Base-by-base conservation (phyloP, 2,329 filamentous ascomycete genomes). In the Neopestalotiopsis sp. region DNA sequence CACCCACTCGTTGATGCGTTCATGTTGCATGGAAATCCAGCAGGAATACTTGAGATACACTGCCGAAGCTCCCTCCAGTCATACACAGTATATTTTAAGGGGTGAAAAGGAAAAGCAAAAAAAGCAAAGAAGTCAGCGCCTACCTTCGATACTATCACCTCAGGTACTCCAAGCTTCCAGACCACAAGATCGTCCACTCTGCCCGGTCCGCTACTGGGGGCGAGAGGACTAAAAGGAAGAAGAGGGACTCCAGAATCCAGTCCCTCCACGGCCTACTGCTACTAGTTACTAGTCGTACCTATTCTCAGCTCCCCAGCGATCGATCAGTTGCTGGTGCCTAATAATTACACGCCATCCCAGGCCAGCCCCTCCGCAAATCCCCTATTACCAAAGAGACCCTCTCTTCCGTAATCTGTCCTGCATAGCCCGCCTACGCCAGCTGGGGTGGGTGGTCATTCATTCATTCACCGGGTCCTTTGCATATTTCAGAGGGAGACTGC, bases 401-500 rank as follows among this genome's bases (percentile, higher is more conserved):
- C 45, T 52, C 45, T 52, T 52, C 45, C 45, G 45, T 52, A 52
- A 52, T 52, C 45, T 52, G 45, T 17, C 45, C 17, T 52, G 45
- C 45, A 52, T 52, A 52, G 45, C 45, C 45, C 45, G 45, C 45
- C 45, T n/a, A 17, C n/a, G 45, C 45, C 45, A 17, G 45, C 45
- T 20, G 17, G 45, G 17, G 45, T 7, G 17, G n/a, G 45, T 38
- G 45, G n/a, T 52, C 45, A 52, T 52, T 52, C 17, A 52, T 14
- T 28, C 24, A 28, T 28, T 28, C 45, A 52, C n/a, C n/a, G 45
- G 45, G n/a, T 38, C 34, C 24, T 52, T 52, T 52, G 45, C 45
- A 52, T 52, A 52, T 52, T 52, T 52, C 45, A 52, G 45, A 52
- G 45, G 45, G 45, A 52, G 45, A n/a, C 45, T 52, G 45, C 45